Evolutionary conservation across 768 basidiomycete species (phyloP), one percentile per base, ranked within the genome.

Genomic region (Rubroboletus satanas): DNA sequence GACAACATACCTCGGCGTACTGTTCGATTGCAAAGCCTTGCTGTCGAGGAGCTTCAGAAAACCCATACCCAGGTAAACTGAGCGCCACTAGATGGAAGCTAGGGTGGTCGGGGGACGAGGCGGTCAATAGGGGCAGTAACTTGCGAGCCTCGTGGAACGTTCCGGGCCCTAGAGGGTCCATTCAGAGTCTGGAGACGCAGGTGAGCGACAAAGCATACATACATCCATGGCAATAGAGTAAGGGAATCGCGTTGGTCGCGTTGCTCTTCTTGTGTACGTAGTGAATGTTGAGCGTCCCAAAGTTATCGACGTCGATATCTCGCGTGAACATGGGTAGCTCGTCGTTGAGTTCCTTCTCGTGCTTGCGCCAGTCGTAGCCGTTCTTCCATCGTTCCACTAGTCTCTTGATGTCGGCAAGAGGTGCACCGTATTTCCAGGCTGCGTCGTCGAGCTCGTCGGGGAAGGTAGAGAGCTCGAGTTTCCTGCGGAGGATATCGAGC

Each of bases 211-310:
- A 45, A 15, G 1, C 1, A 14, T 18, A 70, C 75, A 33, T 51
- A 76, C 83, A 85, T 38, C 84, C 84, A 54, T 86, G 84, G 15
- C 84, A 75, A 57, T 81, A 85, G 29, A 85, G 68, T 17, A 87
- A 64, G 1, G 84, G 83, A 31, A 85, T 79, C 0, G 83, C 83
- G n/a, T 70, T 66, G 1, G 56, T 56, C 0, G 71, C 58, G 8
- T 56, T 52, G 60, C 83, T 83, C 64, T 71, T 75, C 66, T 80
- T 72, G 63, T 85, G 83, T 12, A 84, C 74, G 49, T 82, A 85
- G 57, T 87, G 83, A 7, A 84, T 76, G 54, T 79, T 77, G 41
- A 83, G 67, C 5, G 70, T 63, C 0, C 76, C 81, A 52, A 77
- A 77, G 4, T 71, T 74, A 11, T 77, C 77, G 2, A 84, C 75